Evolutionary conservation across 306 rosid species (phyloP).

Genomic region (Cicer pinnatifidum): DNA sequence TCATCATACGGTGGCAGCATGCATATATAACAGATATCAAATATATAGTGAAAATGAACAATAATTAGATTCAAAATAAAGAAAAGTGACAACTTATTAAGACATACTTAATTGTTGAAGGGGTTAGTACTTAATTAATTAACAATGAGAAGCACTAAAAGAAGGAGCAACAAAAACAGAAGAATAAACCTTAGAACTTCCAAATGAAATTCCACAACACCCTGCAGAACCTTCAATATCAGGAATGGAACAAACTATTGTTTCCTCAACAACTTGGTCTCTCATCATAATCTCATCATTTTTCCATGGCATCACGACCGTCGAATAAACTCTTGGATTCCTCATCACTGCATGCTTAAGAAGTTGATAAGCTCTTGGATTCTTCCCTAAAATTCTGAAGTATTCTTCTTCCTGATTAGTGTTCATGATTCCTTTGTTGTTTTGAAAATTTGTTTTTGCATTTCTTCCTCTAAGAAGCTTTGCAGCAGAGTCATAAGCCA

Average conservation of each 20-base stretch:
- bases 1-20: conserved; percentile 37
- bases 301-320: conserved; percentile 40
- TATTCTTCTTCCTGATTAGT: conserved; percentile 48
- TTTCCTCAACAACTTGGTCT: conserved; percentile 61
- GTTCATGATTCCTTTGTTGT: conserved; percentile 39
- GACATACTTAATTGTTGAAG: conserved; percentile 20
- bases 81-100: conserved; percentile 20
- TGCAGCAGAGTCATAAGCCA: conserved; percentile 85
- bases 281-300: conserved; percentile 28
- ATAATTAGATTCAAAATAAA: conserved; percentile 20
- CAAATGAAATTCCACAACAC: conserved; percentile 54
- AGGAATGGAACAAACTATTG: conserved; percentile 61
- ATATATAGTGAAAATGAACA: background rate
- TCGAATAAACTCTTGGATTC: conserved; percentile 53
- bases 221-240: conserved; percentile 41
- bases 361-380: conserved; percentile 68
- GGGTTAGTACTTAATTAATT: conserved; percentile 16
- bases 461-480: conserved; percentile 84
- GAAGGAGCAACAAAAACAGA: conserved; percentile 95
- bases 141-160: conserved; percentile 57
- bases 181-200: conserved; percentile 84
- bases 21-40: conserved; percentile 39
- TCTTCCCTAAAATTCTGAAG: conserved; percentile 55
- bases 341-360: conserved; percentile 76
- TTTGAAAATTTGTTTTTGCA: conserved; percentile 82